Base-by-base conservation (phyloP, 129 eudicot genomes). In the Smallanthus sonchifolius region DNA sequence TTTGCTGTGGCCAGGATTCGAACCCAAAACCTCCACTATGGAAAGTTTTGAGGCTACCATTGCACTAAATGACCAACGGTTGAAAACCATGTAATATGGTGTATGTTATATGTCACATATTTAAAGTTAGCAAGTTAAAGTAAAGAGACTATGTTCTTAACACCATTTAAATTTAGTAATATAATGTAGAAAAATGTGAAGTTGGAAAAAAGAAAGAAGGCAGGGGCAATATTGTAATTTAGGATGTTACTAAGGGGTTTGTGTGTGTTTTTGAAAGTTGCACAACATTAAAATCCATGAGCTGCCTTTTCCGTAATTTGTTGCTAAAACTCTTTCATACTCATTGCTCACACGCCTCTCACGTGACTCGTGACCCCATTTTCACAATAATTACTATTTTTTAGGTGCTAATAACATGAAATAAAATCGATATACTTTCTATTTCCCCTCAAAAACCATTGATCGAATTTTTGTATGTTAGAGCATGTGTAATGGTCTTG, bases 261-360 rank as follows among this genome's bases (percentile, higher is more conserved):
- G 32, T 59, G 10, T 49, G 68, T 63, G 48, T n/a, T 49, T 55
- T 43, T 74, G 42, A 75, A 69, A 62, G 73, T 54, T 65, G 63
- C 37, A 60, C 65, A 74, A 11, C 11, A 38, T 38, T 38, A 79
- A 84, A 80, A 67, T 84, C 87, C 82, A 80, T 67, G 67, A 67
- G 36, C 77, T 68, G 75, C 82, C 81, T 84, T 84, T 84, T 77
- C 68, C 49, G 37, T 36, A 70, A 11, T 38, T 77, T 78, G 48
- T 55, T 51, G 67, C 34, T 30, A 51, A 7, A 38, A 48, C 40
- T 4, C 55, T 69, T 30, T 39, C 57, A 34, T 19, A 49, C 73
- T 67, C 66, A 70, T 75, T 42, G 60, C 72, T 60, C 74, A 67
- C 74, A 55, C 80, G 57, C 80, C 56, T 76, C 74, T 54, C 80